Evolutionary conservation across 1,284 basidiomycete species (phyloP).

Genomic region (Irpex rosettiformis): DNA sequence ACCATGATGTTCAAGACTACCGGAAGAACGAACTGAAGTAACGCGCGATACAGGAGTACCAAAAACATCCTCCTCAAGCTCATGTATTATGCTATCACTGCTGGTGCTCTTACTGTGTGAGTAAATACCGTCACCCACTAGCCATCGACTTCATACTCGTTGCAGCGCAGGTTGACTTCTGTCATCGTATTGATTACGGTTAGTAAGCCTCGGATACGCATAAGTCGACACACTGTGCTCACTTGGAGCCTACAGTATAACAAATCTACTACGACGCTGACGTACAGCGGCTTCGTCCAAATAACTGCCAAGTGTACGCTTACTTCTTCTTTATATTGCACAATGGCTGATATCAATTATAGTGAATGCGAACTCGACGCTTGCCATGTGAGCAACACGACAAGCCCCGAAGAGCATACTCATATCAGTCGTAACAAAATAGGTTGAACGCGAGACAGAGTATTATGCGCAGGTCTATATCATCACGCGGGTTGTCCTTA

Average conservation of each 20-base stretch:
- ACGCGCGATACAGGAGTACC: neutral
- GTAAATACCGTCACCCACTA: neutral
- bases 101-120: neutral
- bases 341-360: neutral
- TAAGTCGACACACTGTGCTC: neutral
- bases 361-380: neutral
- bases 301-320: neutral
- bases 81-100: neutral
- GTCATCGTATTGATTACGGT: neutral
- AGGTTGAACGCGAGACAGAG: neutral
- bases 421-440: no score
- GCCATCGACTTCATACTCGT: neutral
- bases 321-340: neutral
- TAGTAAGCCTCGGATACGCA: neutral
- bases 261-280: neutral
- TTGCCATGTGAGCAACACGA: neutral
- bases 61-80: neutral
- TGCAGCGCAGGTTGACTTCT: neutral
- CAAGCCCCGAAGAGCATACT: no score
- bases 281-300: neutral
- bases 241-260: neutral
- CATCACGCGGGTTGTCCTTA: neutral
- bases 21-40: neutral
- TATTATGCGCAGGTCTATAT: neutral
- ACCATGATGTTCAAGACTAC: neutral